Percentiles rank a stretch among this genome's conserved stretches.
These are phyloP conservation scores for Phytophthora tentaculata DNA, from an alignment of 352 stramenopile species.

Conservation along the genomic window DNA sequence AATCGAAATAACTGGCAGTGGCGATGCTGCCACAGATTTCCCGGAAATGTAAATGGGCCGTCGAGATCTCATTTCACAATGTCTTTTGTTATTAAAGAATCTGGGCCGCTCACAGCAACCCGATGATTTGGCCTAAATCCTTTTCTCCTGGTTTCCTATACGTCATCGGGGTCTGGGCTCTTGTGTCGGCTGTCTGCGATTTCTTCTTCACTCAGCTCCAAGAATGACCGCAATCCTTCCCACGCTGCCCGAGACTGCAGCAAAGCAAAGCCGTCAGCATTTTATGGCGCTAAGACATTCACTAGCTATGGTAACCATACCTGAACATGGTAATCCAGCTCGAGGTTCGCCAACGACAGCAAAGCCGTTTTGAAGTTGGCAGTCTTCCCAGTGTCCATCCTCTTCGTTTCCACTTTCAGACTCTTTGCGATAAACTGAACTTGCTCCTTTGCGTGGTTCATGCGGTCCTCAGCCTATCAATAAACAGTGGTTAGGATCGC, in stretches of 20 bases:
- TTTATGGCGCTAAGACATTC: background rate
- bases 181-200: slow-evolving; percentile 61
- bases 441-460: slow-evolving; percentile 89
- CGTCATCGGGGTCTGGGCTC: slow-evolving; percentile 52
- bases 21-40: slow-evolving; percentile 25
- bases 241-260: slow-evolving; percentile 70
- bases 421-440: slow-evolving; percentile 89
- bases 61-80: slow-evolving; percentile 13
- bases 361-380: slow-evolving; percentile 82
- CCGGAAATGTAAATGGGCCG: slow-evolving; percentile 33
- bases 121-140: slow-evolving; percentile 67
- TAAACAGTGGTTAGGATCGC: slow-evolving; percentile 2
- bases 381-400: slow-evolving; percentile 83
- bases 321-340: slow-evolving; percentile 85
- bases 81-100: slow-evolving; percentile 20
- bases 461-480: slow-evolving; percentile 76
- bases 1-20: slow-evolving; percentile 1
- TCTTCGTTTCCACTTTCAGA: slow-evolving; percentile 84
- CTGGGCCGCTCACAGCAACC: slow-evolving; percentile 55
- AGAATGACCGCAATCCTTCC: slow-evolving; percentile 69
- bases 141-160: slow-evolving; percentile 82
- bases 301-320: slow-evolving; percentile 31
- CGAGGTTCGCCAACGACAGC: slow-evolving; percentile 75
- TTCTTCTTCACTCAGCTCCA: slow-evolving; percentile 67
- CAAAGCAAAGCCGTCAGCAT: slow-evolving; percentile 19